Percentiles rank a stretch among this genome's conserved stretches.
These are phyloP conservation scores for Biancaea sappan DNA, from an alignment of 306 rosid species.

Conservation along the genomic window DNA sequence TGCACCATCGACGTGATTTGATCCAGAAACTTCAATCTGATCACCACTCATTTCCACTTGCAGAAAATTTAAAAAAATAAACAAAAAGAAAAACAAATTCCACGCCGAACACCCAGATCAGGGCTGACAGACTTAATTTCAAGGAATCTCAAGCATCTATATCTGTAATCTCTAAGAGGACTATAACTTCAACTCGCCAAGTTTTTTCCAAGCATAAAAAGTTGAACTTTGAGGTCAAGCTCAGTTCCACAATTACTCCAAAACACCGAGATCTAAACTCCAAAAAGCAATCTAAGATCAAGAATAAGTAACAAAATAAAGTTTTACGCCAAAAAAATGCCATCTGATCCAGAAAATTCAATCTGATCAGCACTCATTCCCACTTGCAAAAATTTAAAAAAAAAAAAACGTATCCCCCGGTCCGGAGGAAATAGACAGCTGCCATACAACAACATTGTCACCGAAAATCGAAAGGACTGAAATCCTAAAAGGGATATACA, in stretches of 20 bases:
- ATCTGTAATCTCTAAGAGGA: not conserved
- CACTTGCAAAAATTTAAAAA: not conserved
- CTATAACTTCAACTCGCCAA: not conserved
- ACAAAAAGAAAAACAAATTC: not conserved
- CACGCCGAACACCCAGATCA: not conserved
- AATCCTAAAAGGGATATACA: not conserved
- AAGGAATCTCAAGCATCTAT: not conserved
- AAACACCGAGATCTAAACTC: constrained; percentile 23
- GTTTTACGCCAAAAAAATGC: not conserved
- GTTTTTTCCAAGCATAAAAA: not conserved
- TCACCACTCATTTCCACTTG: not conserved
- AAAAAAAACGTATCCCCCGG: no score
- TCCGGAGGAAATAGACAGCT: not conserved
- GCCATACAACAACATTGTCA: not conserved
- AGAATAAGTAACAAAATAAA: not conserved
- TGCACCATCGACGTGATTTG: not conserved
- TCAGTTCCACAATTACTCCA: not conserved
- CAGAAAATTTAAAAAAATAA: not conserved
- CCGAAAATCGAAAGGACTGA: not conserved
- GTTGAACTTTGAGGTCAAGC: constrained; percentile 11
- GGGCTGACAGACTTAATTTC: not conserved
- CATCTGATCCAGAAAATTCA: not conserved
- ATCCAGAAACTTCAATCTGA: not conserved
- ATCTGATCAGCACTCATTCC: not conserved
- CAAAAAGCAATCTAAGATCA: not conserved